These are phyloP conservation scores for Zasmidium cellare DNA, from an alignment of 2,329 filamentous ascomycete species.

Conservation along the genomic window DNA sequence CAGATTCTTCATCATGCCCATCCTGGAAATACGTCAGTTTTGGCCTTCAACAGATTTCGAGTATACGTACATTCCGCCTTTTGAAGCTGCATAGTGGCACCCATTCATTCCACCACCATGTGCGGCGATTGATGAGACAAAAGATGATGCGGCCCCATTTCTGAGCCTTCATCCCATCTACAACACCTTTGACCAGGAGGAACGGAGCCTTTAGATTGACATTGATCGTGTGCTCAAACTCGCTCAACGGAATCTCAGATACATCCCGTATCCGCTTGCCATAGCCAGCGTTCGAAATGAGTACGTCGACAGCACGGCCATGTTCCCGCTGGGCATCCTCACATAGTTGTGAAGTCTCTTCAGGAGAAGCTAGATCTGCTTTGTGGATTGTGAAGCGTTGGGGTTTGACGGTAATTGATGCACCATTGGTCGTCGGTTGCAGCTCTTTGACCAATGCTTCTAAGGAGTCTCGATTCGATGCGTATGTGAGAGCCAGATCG, in stretches of 20 bases:
- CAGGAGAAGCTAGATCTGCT: conserved; percentile 57
- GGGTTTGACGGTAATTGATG: conserved; percentile 24
- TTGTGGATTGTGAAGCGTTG: conserved; percentile 56
- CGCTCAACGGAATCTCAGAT: conserved; percentile 60
- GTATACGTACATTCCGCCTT: not conserved
- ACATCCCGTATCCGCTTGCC: conserved; percentile 58
- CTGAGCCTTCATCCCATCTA: conserved; percentile 61
- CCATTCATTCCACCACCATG: conserved; percentile 64
- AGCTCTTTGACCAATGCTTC: conserved; percentile 41
- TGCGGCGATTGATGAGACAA: conserved; percentile 64
- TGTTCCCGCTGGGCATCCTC: conserved; percentile 55
- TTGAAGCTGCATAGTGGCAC: not conserved
- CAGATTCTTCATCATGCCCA: conserved; percentile 66
- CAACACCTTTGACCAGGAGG: conserved; percentile 59
- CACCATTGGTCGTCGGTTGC: conserved; percentile 18
- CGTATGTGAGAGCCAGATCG: conserved; percentile 61
- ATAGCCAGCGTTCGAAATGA: conserved; percentile 66
- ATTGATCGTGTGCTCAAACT: conserved; percentile 64
- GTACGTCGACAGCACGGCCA: conserved; percentile 59
- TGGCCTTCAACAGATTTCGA: not conserved
- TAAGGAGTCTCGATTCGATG: conserved; percentile 50
- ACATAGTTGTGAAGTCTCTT: conserved; percentile 57
- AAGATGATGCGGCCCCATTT: conserved; percentile 65
- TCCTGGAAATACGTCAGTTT: conserved; percentile 36
- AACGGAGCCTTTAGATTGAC: conserved; percentile 65